phyloP scores from a whole-genome alignment of 176 grass and related monocot genomes.

The Ensete glaucum region DNA sequence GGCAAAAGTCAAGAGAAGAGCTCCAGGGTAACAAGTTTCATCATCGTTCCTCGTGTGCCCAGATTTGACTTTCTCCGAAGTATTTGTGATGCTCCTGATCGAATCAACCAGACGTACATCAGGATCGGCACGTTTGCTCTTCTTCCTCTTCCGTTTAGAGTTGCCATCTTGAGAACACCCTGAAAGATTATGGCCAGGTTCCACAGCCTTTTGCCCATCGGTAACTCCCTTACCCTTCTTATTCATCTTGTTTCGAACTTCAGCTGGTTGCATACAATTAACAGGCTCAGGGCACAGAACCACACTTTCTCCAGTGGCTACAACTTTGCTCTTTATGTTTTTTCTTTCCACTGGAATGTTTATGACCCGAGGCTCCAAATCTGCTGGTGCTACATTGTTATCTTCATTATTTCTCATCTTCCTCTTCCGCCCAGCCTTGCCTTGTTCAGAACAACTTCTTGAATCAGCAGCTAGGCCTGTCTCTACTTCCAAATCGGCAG shows the following conservation, averaged over 20 bases:
- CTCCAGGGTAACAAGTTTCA: conserved; percentile 15
- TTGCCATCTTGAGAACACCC: background rate
- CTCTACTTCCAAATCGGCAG: background rate
- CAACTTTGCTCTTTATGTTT: background rate
- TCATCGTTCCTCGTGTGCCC: conserved; percentile 6
- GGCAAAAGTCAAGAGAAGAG: conserved; percentile 31
- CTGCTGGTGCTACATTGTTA: background rate
- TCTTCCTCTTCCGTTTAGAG: background rate
- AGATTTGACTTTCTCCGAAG: conserved; percentile 2
- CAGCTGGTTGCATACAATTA: background rate
- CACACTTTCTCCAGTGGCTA: background rate
- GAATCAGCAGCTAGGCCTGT: background rate
- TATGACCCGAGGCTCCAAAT: background rate
- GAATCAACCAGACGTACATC: background rate
- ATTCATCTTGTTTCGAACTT: background rate
- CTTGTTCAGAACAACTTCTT: background rate
- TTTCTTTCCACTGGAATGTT: conserved; percentile 4
- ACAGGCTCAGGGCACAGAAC: background rate
- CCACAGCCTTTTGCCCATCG: conserved; percentile 1
- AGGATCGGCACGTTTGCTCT: background rate
- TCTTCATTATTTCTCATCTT: background rate
- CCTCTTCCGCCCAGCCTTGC: background rate
- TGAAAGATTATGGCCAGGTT: background rate
- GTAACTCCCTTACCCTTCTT: background rate
- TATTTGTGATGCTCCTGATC: background rate